Conservation (phyloP, 495 filamentous ascomycete genomes). For the Cenococcum geophilum region DNA sequence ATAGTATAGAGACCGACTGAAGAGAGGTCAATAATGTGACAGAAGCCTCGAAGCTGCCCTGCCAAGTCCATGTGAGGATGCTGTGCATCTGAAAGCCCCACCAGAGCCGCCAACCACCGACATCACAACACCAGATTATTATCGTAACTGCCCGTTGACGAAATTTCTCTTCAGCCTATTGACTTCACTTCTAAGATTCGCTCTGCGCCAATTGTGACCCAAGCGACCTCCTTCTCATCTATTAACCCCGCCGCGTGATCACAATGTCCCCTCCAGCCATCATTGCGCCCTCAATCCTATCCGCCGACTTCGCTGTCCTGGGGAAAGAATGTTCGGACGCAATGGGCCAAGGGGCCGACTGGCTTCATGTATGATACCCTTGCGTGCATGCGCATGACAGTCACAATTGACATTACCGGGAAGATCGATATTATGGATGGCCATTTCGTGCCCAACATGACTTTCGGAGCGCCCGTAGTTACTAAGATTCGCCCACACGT, state of each 20-base stretch:
- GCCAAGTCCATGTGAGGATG: not conserved
- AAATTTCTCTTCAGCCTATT: not conserved
- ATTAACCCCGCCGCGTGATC: not conserved
- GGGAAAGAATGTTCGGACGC: conserved; percentile 76
- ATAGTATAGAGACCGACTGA: not conserved
- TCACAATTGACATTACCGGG: conserved; percentile 16
- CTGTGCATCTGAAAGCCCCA: not conserved
- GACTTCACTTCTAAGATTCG: not conserved
- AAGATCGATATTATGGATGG: conserved; percentile 55
- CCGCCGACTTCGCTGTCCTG: conserved; percentile 86
- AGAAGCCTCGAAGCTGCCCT: not conserved
- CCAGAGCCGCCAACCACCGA: not conserved
- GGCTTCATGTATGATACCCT: conserved; percentile 60
- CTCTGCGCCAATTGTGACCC: not conserved
- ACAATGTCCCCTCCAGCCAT: conserved; percentile 82
- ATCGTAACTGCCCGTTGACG: not conserved
- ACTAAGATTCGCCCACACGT: conserved; percentile 86
- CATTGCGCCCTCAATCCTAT: conserved; percentile 94
- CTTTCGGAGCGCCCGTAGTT: conserved; percentile 90
- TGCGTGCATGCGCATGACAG: conserved; percentile 6
- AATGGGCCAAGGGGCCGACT: conserved; percentile 78
- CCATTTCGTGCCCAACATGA: conserved; percentile 98
- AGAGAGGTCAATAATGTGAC: not conserved
- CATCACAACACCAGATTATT: not conserved
- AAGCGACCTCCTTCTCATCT: not conserved